Percentiles rank a stretch among this genome's conserved stretches.
Evolutionary conservation across 345 rosid species (phyloP).

Genomic region (Ceriops decandra): DNA sequence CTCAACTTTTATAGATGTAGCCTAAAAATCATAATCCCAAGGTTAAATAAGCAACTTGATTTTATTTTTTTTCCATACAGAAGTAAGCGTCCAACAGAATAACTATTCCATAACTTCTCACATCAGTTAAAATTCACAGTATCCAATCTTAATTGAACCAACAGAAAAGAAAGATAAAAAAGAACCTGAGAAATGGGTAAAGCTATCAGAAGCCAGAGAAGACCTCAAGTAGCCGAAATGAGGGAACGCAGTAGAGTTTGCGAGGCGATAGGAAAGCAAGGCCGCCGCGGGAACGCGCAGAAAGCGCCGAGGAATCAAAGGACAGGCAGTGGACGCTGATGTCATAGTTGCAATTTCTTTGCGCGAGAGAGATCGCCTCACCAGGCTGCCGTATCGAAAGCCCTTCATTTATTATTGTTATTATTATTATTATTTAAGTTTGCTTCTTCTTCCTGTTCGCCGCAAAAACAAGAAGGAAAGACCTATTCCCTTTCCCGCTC

Average conservation of each 20-base stretch:
- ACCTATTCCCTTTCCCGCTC: too few species aligned
- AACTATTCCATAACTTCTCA: too few species aligned
- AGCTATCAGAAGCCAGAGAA: constrained; percentile 14
- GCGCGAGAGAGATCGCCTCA: constrained; percentile 21
- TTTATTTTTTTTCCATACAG: too few species aligned
- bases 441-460: too few species aligned
- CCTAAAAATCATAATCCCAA: background rate
- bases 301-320: constrained; percentile 28
- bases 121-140: too few species aligned
- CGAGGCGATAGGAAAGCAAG: background rate
- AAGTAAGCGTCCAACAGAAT: too few species aligned
- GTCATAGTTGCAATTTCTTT: background rate
- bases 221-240: constrained; percentile 9
- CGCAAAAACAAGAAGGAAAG: too few species aligned
- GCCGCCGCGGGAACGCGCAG: constrained; percentile 32
- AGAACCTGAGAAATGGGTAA: constrained; percentile 42
- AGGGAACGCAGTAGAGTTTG: background rate
- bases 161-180: background rate
- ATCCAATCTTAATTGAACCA: too few species aligned
- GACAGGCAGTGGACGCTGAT: too few species aligned
- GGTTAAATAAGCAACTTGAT: too few species aligned
- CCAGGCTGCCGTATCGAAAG: constrained; percentile 14
- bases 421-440: too few species aligned
- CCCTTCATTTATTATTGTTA: constrained; percentile 9
- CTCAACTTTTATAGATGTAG: background rate